Evolutionary conservation across 306 rosid species (phyloP).

Genomic region (Cucurbita moschata): DNA sequence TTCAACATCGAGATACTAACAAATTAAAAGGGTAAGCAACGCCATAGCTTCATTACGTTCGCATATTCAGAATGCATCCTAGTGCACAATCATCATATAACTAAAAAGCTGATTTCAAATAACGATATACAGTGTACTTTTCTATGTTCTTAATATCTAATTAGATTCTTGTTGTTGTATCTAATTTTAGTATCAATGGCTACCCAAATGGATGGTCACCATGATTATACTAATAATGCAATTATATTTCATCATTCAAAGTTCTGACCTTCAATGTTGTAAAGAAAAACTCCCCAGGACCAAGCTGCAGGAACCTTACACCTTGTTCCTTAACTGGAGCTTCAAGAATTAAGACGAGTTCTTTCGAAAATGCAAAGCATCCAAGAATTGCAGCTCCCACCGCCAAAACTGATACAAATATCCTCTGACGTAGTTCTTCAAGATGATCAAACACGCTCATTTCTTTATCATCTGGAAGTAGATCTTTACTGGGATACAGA

Average conservation of each 20-base stretch:
- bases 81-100: too few relatives aligned
- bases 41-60: too few relatives aligned
- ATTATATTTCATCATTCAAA: neutral
- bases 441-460: slow-evolving; percentile 90
- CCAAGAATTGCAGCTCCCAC: slow-evolving; percentile 74
- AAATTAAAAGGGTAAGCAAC: too few relatives aligned
- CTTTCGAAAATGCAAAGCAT: slow-evolving; percentile 86
- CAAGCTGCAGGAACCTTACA: slow-evolving; percentile 85
- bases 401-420: slow-evolving; percentile 62
- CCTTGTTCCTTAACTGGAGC: slow-evolving; percentile 85
- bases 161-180: neutral
- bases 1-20: too few relatives aligned
- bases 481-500: slow-evolving; percentile 76
- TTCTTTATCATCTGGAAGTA: slow-evolving; percentile 90
- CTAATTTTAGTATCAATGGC: neutral
- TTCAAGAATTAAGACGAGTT: slow-evolving; percentile 56
- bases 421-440: slow-evolving; percentile 95
- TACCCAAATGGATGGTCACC: neutral
- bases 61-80: too few relatives aligned
- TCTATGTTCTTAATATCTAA: neutral
- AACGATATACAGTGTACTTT: neutral
- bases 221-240: neutral
- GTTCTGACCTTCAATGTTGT: slow-evolving; percentile 66
- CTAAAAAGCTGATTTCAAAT: neutral
- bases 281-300: slow-evolving; percentile 95